These are phyloP conservation scores for Pichia sp. DNA, from an alignment of 1,139 yeast species.

Conservation along the genomic window DNA sequence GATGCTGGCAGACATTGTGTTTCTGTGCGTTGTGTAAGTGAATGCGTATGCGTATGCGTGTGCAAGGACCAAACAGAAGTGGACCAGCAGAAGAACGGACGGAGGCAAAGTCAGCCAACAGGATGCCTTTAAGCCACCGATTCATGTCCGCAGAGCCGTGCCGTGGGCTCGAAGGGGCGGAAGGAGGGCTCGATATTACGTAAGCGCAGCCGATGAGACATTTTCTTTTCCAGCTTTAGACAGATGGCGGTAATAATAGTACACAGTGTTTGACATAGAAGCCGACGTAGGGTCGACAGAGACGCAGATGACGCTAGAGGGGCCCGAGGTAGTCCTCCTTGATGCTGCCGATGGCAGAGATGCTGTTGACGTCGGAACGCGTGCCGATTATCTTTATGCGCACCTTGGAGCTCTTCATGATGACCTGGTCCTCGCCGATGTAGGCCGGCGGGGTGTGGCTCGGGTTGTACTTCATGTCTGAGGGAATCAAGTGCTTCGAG, in stretches of 20 bases:
- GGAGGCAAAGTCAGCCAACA: not conserved
- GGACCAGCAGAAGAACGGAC: not conserved
- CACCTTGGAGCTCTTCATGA: conserved; percentile 89
- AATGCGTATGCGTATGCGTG: too few relatives aligned
- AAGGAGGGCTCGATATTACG: too few relatives aligned
- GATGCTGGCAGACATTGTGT: conserved; percentile 49
- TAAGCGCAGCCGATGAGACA: not conserved
- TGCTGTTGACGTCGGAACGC: conserved; percentile 94
- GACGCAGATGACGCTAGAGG: conserved; percentile 30
- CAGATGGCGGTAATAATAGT: not conserved
- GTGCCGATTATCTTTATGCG: conserved; percentile 96
- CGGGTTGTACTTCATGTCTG: conserved; percentile 91
- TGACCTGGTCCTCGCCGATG: conserved; percentile 90
- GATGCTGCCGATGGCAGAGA: conserved; percentile 95
- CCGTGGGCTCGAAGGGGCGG: too few relatives aligned
- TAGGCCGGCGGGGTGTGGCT: conserved; percentile 98
- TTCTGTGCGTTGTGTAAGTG: not conserved
- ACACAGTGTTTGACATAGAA: not conserved
- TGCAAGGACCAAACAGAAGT: not conserved
- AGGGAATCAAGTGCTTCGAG: conserved; percentile 89
- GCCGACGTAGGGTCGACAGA: not conserved
- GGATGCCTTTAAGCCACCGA: not conserved
- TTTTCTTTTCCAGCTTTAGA: not conserved
- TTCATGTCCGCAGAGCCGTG: not conserved
- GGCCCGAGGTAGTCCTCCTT: conserved; percentile 97